Conservation (phyloP, 495 filamentous ascomycete genomes). For the Aspergillus nanangensis region DNA sequence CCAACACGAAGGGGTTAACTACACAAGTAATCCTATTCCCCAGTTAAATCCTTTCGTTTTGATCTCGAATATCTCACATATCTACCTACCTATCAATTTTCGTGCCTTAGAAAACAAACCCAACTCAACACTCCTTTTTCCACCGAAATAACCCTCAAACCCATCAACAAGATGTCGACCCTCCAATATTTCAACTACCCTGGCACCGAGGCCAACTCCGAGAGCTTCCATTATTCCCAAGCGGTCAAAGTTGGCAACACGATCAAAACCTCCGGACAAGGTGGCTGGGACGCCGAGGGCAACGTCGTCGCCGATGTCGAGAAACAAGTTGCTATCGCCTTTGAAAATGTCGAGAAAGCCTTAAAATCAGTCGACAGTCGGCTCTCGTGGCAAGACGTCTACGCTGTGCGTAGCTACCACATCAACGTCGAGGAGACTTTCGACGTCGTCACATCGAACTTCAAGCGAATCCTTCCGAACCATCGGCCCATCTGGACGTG, state of each 20-base stretch:
- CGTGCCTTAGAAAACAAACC: too few relatives aligned
- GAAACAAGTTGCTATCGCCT: constrained; percentile 43
- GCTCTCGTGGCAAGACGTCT: constrained; percentile 51
- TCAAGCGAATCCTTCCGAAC: constrained; percentile 36
- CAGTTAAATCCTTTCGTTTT: too few relatives aligned
- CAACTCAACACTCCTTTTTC: too few relatives aligned
- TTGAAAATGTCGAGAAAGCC: constrained; percentile 42
- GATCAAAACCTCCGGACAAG: constrained; percentile 45
- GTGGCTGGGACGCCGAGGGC: constrained; percentile 37
- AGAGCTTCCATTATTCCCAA: constrained; percentile 33
- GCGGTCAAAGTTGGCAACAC: constrained; percentile 38
- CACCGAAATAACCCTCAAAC: too few relatives aligned
- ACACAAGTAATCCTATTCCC: too few relatives aligned
- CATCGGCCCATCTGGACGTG: constrained; percentile 43
- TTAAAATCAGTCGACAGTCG: constrained; percentile 35
- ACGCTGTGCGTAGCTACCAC: constrained; percentile 38
- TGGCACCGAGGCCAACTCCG: constrained; percentile 2
- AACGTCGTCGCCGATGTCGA: constrained; percentile 21
- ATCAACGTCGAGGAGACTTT: constrained; percentile 17
- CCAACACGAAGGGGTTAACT: too few relatives aligned
- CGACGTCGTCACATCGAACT: constrained; percentile 22
- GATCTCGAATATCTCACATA: too few relatives aligned
- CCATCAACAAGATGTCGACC: background rate
- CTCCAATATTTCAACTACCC: constrained; percentile 7
- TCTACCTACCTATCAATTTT: too few relatives aligned